Base-by-base conservation (phyloP, 768 basidiomycete species). In the Collybiopsis luxurians region DNA sequence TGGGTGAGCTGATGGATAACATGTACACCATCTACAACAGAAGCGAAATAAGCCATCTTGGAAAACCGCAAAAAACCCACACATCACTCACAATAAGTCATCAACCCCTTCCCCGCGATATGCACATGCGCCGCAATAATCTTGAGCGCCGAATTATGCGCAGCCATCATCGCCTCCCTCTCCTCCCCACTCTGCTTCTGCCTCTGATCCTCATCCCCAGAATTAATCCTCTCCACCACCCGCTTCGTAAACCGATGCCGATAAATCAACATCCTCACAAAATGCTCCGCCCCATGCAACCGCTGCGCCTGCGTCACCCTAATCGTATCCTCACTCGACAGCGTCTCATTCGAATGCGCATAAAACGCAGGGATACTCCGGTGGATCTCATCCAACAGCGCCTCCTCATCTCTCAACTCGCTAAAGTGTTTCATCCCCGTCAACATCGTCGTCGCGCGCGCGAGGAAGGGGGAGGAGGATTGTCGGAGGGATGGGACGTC, bases 1-100 rank as follows among this genome's bases (percentile, higher is more conserved):
- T 95, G 93, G 3, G 94, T 95, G 58, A 96, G 76, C 69, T 97
- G 95, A 67, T 97, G 94, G 45, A 97, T 96, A 58, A 95, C 93
- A 68, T 95, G 93, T 1, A 96, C 93, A 2, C 94, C 94, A 70
- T 94, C 92, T 95, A 65, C 3, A 27, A 6, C 56, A 36, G 19
- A n/a, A 34, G 31, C 19, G 48, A 57, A 60, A 53, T 58, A 59
- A 62, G 60, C 34, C 31, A 38, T 53, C 17, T 28, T 17, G n/a
- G 28, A 7, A 47, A 10, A 31, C n/a, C 39, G 48, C 5, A 23
- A 9, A 12, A 40, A 52, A 43, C 4, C 2, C 9, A 28, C 13
- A 34, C 31, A 34, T 34, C 31, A 80, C 92, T 73, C 63, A 94
- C 92, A 96, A 64, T 95, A 97, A 4, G 94, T 95, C 93, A 97